Percentiles rank a stretch among this genome's conserved stretches.
Conservation (phyloP, 306 rosid genomes). For the Malus asiatica region DNA sequence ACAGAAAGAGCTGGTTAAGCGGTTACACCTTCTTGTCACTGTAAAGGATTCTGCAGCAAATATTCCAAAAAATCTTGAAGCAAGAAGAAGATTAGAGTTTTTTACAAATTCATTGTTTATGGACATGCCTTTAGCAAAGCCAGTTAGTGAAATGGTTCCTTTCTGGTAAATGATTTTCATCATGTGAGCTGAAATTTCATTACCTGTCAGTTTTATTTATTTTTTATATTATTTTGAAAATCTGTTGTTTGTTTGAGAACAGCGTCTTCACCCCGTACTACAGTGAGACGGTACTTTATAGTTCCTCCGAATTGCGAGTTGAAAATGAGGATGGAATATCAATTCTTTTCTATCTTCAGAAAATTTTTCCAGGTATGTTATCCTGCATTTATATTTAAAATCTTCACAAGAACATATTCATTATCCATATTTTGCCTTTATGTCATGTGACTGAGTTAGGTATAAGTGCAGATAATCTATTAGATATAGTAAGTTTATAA, state of each 20-base stretch:
- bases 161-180: conserved; percentile 57
- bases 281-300: conserved; percentile 91
- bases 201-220: not conserved
- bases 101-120: conserved; percentile 89
- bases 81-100: conserved; percentile 91
- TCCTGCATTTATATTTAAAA: not conserved
- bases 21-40: conserved; percentile 88
- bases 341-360: conserved; percentile 86
- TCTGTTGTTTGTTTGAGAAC: conserved; percentile 24
- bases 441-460: not conserved
- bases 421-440: not conserved
- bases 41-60: conserved; percentile 90
- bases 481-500: not conserved
- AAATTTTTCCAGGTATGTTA: conserved; percentile 87
- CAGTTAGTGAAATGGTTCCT: conserved; percentile 83
- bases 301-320: conserved; percentile 66
- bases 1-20: conserved; percentile 84
- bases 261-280: conserved; percentile 99
- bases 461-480: not conserved
- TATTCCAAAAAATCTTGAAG: conserved; percentile 96
- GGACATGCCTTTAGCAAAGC: conserved; percentile 92
- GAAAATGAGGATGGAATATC: conserved; percentile 98
- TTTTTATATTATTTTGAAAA: not conserved
- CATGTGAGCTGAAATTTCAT: conserved; percentile 1
- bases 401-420: not conserved